phyloP scores from a whole-genome alignment of 345 rosid genomes.

The Psidium guajava region DNA sequence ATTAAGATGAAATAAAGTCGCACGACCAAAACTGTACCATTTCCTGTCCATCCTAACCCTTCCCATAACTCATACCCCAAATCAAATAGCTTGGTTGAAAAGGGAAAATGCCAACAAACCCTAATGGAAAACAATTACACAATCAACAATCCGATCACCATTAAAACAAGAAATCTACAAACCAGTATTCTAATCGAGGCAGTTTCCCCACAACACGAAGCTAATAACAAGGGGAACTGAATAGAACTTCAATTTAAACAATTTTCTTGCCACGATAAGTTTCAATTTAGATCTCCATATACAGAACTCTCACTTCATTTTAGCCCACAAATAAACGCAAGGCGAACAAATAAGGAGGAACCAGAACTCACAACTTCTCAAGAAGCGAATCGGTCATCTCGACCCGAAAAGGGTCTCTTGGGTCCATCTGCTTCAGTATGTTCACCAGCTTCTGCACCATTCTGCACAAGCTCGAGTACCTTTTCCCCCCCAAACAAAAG shows the following conservation, averaged over 20 bases:
- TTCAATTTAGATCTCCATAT: neutral
- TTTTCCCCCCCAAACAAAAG: neutral
- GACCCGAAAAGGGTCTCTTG: conserved; percentile 62
- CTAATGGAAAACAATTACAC: neutral
- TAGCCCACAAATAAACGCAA: neutral
- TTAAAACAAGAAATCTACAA: neutral
- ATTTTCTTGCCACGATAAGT: neutral
- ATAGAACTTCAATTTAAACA: neutral
- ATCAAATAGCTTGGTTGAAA: neutral
- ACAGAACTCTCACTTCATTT: neutral
- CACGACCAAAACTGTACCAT: neutral
- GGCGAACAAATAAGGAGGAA: neutral
- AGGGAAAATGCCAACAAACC: neutral
- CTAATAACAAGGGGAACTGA: neutral
- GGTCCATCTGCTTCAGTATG: conserved; percentile 77
- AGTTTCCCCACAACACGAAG: neutral
- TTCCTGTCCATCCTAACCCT: neutral
- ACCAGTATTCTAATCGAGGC: neutral
- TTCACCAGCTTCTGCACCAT: conserved; percentile 82
- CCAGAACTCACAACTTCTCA: conserved; percentile 67
- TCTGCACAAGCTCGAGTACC: conserved; percentile 68
- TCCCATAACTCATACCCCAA: neutral
- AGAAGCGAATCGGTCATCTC: conserved; percentile 80
- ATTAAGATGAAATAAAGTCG: fast-evolving
- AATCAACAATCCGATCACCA: neutral